phyloP scores from a whole-genome alignment of 2,329 filamentous ascomycete species.

The Phialemonium atrogriseum region DNA sequence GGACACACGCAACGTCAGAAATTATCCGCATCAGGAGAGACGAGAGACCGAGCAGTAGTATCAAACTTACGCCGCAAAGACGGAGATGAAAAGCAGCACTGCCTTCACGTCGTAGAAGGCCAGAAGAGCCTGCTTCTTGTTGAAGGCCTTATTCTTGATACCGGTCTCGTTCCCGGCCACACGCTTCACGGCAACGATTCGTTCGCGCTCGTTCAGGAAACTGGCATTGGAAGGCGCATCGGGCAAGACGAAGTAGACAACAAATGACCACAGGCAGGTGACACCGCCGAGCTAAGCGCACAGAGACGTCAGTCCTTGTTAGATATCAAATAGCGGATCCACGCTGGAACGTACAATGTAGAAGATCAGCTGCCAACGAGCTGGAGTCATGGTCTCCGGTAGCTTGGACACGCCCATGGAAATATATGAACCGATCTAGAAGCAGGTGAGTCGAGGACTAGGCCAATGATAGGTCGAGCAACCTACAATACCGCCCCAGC shows the following conservation, averaged over 20 bases:
- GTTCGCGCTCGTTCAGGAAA: constrained; percentile 20
- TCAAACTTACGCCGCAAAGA: constrained; percentile 10
- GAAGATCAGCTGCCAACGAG: neutral
- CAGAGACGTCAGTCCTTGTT: too few relatives aligned
- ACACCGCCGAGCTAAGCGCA: constrained; percentile 21
- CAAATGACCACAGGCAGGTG: constrained; percentile 22
- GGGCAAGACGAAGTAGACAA: constrained; percentile 21
- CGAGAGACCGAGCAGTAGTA: too few relatives aligned
- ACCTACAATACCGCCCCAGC: constrained; percentile 15
- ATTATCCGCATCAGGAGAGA: too few relatives aligned
- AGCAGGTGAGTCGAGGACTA: neutral
- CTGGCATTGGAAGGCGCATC: constrained; percentile 21
- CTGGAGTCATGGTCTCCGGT: neutral
- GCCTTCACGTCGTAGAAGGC: constrained; percentile 22
- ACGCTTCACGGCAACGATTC: constrained; percentile 20
- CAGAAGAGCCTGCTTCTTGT: constrained; percentile 17
- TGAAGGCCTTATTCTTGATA: constrained; percentile 24
- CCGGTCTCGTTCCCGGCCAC: constrained; percentile 23
- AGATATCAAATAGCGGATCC: too few relatives aligned
- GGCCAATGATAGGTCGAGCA: neutral
- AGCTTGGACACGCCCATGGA: constrained; percentile 1
- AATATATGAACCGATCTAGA: neutral
- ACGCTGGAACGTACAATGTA: constrained; percentile 1
- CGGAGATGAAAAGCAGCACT: constrained; percentile 15
- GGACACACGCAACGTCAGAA: too few relatives aligned